Conservation (phyloP, 306 rosid species). For the Trifolium fragiferum region DNA sequence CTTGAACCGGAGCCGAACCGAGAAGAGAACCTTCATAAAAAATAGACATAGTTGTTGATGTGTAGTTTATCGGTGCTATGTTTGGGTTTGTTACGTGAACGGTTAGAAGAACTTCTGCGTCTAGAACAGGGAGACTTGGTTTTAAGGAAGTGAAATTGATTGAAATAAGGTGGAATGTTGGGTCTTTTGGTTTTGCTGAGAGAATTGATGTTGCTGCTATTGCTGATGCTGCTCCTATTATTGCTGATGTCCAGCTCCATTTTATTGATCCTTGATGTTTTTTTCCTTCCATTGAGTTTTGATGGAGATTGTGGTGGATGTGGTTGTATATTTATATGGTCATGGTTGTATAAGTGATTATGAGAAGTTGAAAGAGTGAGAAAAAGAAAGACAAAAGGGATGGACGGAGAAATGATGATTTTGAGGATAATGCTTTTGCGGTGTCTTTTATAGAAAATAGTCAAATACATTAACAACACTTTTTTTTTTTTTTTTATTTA, state of each 20-base stretch:
- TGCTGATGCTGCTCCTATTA: constrained; percentile 77
- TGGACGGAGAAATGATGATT: not conserved
- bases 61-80: constrained; percentile 70
- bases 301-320: constrained; percentile 1
- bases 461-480: too few relatives aligned
- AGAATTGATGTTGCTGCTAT: constrained; percentile 60
- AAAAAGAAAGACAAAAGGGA: not conserved
- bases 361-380: not conserved
- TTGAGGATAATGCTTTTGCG: not conserved
- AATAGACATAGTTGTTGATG: constrained; percentile 85
- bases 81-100: constrained; percentile 93
- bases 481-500: too few relatives aligned
- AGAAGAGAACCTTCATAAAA: constrained; percentile 79
- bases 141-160: constrained; percentile 75
- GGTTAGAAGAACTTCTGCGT: constrained; percentile 72
- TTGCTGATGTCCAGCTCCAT: constrained; percentile 81
- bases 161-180: constrained; percentile 74
- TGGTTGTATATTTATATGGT: not conserved
- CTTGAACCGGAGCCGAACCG: constrained; percentile 74
- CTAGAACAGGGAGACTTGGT: constrained; percentile 63
- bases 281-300: not conserved
- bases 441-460: too few relatives aligned
- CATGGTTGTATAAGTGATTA: not conserved
- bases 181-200: constrained; percentile 81
- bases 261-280: not conserved